Percentiles rank a stretch among this genome's conserved stretches.
Conservation (phyloP, 1,284 basidiomycete species). For the Boletellus deceptivus region DNA sequence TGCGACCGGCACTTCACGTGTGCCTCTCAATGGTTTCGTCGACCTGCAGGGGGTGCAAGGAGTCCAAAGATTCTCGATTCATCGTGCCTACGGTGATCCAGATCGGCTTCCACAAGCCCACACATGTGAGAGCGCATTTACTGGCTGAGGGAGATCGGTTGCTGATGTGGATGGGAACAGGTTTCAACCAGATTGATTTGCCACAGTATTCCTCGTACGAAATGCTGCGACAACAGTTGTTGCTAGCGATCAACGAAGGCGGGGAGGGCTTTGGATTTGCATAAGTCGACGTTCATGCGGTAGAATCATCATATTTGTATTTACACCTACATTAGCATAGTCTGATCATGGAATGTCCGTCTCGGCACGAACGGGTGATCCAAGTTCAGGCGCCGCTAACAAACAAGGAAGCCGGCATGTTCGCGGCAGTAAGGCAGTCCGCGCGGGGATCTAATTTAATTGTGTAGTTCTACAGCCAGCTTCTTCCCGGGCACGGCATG, state of each 20-base stretch:
- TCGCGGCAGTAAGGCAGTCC: too few relatives aligned
- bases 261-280: constrained; percentile 90
- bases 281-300: constrained; percentile 31
- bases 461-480: too few relatives aligned
- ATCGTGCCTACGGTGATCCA: constrained; percentile 84
- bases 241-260: constrained; percentile 91
- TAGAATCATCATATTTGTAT: constrained; percentile 38
- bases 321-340: constrained; percentile 35
- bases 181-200: constrained; percentile 86
- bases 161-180: constrained; percentile 36
- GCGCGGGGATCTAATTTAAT: too few relatives aligned
- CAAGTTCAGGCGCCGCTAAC: too few relatives aligned
- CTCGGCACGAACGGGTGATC: not conserved
- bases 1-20: constrained; percentile 92
- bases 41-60: constrained; percentile 95
- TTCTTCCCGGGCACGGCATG: not conserved
- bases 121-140: constrained; percentile 64
- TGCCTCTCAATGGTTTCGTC: constrained; percentile 90
- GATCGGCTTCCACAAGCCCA: constrained; percentile 89
- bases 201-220: constrained; percentile 93
- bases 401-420: too few relatives aligned
- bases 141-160: constrained; percentile 7
- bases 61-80: constrained; percentile 94
- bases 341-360: not conserved
- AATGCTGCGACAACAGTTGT: constrained; percentile 83